Percentiles rank a stretch among this genome's conserved stretches.
phyloP scores from a whole-genome alignment of 495 filamentous ascomycete species.

The Talaromyces nanjingensis region DNA sequence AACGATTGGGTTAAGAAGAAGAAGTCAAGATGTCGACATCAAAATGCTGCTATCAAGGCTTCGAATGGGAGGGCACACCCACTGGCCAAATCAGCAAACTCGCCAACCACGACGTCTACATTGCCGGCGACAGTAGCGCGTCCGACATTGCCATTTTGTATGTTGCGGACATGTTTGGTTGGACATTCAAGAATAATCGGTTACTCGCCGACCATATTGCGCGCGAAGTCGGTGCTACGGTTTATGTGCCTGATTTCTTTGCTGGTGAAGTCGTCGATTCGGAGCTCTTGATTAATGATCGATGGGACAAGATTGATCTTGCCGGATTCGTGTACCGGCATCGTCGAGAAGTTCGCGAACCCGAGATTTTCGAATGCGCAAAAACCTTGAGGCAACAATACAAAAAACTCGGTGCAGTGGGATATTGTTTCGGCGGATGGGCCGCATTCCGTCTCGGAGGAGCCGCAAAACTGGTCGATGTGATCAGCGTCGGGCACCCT shows the following conservation, averaged over 20 bases:
- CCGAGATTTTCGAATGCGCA: slow-evolving; percentile 47
- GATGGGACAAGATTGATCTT: slow-evolving; percentile 33
- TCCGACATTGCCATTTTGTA: slow-evolving; percentile 32
- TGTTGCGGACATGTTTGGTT: slow-evolving; percentile 45
- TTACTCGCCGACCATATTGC: slow-evolving; percentile 46
- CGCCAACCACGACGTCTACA: slow-evolving; percentile 29
- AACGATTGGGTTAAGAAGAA: background rate
- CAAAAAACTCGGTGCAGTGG: slow-evolving; percentile 44
- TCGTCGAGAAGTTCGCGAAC: slow-evolving; percentile 38
- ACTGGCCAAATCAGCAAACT: slow-evolving; percentile 30
- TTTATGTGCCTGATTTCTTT: slow-evolving; percentile 45
- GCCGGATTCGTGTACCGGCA: slow-evolving; percentile 27
- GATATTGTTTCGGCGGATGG: slow-evolving; percentile 59
- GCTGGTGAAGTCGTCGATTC: slow-evolving; percentile 25
- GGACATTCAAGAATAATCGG: slow-evolving; percentile 39
- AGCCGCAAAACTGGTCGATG: slow-evolving; percentile 43
- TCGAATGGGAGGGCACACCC: slow-evolving; percentile 42
- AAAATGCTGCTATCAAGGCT: slow-evolving; percentile 24
- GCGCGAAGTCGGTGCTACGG: slow-evolving; percentile 38
- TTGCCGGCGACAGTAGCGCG: slow-evolving; percentile 26
- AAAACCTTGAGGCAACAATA: slow-evolving; percentile 32
- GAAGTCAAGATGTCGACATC: slow-evolving; percentile 12
- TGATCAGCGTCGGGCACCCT: slow-evolving; percentile 48
- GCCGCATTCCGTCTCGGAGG: slow-evolving; percentile 43
- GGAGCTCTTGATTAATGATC: slow-evolving; percentile 26